These are phyloP conservation scores for Diplotaxis tenuifolia DNA, from an alignment of 345 rosid genomes.

Conservation along the genomic window DNA sequence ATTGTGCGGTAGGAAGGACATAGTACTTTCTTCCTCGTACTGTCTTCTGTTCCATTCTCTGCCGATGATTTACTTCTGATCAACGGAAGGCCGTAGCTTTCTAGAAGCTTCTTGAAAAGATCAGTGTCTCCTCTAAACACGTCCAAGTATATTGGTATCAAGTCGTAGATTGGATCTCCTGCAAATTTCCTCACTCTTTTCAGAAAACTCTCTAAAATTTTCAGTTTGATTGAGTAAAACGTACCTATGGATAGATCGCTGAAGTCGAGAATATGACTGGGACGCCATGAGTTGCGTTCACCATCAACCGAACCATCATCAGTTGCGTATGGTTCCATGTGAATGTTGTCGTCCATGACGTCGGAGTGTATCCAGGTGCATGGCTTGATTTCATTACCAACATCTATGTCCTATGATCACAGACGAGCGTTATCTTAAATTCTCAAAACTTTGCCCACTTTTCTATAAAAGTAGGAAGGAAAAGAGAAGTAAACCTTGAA, in stretches of 20 bases:
- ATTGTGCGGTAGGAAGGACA: conserved; percentile 81
- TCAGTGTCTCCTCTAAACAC: conserved; percentile 68
- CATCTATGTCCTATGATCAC: conserved; percentile 48
- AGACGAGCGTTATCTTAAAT: neutral
- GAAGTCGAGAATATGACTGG: conserved; percentile 76
- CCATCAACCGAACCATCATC: conserved; percentile 37
- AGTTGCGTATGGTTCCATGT: conserved; percentile 61
- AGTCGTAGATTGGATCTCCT: conserved; percentile 81
- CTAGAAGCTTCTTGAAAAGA: conserved; percentile 65
- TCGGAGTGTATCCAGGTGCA: conserved; percentile 89
- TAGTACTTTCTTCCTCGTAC: conserved; percentile 38
- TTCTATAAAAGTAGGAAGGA: neutral
- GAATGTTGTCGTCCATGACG: conserved; percentile 89
- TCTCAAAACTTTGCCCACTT: neutral
- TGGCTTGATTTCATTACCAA: conserved; percentile 44
- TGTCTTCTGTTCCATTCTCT: no score
- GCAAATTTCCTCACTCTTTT: conserved; percentile 27
- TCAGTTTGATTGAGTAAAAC: conserved; percentile 8
- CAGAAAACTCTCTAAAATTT: conserved; percentile 11
- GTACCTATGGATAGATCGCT: conserved; percentile 73
- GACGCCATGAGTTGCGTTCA: conserved; percentile 58
- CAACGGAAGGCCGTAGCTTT: conserved; percentile 71
- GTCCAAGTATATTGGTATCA: conserved; percentile 81
- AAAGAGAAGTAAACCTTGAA: conserved; percentile 62
- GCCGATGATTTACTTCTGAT: conserved; percentile 33